phyloP scores from a whole-genome alignment of 108 stramenopile genomes.

The Epipyxis sp. region DNA sequence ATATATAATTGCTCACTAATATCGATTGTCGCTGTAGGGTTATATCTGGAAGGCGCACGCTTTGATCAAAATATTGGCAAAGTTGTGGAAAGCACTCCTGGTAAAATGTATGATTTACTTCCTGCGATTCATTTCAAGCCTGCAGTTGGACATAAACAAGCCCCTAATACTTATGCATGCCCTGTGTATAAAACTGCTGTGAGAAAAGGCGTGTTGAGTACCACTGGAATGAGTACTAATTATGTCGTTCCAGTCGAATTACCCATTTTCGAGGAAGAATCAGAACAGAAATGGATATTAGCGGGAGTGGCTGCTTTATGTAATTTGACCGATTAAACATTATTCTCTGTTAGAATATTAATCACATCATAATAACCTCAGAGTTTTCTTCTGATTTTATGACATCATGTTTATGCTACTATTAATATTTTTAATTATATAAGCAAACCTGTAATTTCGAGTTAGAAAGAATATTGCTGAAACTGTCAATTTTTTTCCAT shows the following conservation, averaged over 20 bases:
- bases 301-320: conserved; percentile 59
- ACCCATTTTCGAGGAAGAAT: conserved; percentile 51
- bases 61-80: conserved; percentile 45
- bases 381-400: too few species aligned
- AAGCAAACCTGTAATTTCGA: background rate
- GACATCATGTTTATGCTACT: too few species aligned
- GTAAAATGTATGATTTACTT: conserved; percentile 60
- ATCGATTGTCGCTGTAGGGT: too few species aligned
- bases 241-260: conserved; percentile 63
- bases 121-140: conserved; percentile 63
- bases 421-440: background rate
- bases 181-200: conserved; percentile 67
- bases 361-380: too few species aligned
- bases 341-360: conserved; percentile 20
- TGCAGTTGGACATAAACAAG: conserved; percentile 50
- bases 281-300: conserved; percentile 54
- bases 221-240: conserved; percentile 68
- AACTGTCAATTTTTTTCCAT: background rate
- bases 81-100: conserved; percentile 46
- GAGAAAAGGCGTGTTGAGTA: conserved; percentile 61
- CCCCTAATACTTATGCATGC: conserved; percentile 51
- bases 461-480: background rate
- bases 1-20: too few species aligned
- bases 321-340: conserved; percentile 60
- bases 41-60: conserved; percentile 62